A percentile compares a stretch with the other conserved stretches of the same genome.
These are phyloP conservation scores for Manihot esculenta DNA, from an alignment of 441 rosid species.

Conservation along the genomic window DNA sequence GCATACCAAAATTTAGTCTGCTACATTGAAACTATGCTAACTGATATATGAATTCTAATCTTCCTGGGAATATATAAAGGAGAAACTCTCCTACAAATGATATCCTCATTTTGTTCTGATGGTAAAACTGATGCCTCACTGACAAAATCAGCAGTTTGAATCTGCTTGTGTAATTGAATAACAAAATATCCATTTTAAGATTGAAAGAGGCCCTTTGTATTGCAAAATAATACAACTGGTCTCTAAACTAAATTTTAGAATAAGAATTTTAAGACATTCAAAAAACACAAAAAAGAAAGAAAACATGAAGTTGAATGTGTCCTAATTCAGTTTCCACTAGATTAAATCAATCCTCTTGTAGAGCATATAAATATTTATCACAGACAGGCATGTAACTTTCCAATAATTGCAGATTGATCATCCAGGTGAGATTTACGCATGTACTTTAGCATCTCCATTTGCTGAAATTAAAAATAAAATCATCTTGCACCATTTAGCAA, in stretches of 20 bases:
- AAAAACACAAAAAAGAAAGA: not conserved
- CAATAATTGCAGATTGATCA: constrained; percentile 71
- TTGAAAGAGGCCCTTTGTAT: not conserved
- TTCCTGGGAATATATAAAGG: constrained; percentile 51
- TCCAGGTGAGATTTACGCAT: constrained; percentile 72
- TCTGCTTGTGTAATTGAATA: constrained; percentile 55
- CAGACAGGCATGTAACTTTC: constrained; percentile 42
- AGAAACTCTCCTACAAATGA: constrained; percentile 58
- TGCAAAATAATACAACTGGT: not conserved
- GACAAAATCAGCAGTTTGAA: constrained; percentile 58
- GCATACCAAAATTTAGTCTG: not conserved
- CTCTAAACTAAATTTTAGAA: not conserved
- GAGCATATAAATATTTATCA: not conserved
- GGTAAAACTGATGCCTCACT: constrained; percentile 55
- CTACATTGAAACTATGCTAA: not conserved
- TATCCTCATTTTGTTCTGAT: constrained; percentile 57
- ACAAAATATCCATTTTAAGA: not conserved
- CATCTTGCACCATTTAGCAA: not conserved
- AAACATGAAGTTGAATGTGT: not conserved
- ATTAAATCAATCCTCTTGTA: not conserved
- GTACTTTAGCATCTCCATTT: constrained; percentile 80
- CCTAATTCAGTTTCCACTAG: not conserved
- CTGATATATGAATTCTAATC: not conserved
- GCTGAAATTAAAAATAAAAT: constrained; percentile 38
- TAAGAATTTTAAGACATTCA: too few species aligned